Percentiles rank a stretch among this genome's conserved stretches.
Evolutionary conservation across 139 green algal species (phyloP).

Genomic region (Closterium sp.): DNA sequence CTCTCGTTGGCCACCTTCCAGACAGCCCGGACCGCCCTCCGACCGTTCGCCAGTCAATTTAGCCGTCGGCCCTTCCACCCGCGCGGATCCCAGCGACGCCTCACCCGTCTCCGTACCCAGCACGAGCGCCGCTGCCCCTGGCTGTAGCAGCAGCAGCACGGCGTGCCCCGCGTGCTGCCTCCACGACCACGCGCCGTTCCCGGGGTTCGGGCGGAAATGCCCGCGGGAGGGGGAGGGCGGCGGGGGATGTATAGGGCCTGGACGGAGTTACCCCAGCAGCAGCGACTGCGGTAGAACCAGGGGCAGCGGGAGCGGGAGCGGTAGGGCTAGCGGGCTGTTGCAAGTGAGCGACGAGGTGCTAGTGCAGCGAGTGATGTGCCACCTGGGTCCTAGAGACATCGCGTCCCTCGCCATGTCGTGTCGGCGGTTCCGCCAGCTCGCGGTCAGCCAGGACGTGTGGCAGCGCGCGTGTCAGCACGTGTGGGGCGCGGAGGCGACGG

Average conservation of each 20-base stretch:
- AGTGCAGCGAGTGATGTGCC: constrained; percentile 15
- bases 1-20: background rate
- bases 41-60: background rate
- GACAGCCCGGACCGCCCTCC: background rate
- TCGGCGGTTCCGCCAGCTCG: constrained; percentile 19
- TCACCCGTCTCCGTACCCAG: background rate
- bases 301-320: background rate
- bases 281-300: background rate
- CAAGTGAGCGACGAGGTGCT: constrained; percentile 31
- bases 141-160: background rate
- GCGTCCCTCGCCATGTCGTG: constrained; percentile 29
- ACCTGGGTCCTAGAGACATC: constrained; percentile 18
- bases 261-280: background rate
- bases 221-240: background rate
- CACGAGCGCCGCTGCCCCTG: background rate
- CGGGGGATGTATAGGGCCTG: background rate
- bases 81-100: background rate
- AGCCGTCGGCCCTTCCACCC: background rate
- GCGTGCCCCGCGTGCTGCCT: background rate
- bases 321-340: background rate
- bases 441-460: constrained; percentile 33
- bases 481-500: constrained; percentile 27
- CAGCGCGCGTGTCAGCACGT: constrained; percentile 6
- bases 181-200: background rate
- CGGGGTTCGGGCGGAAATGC: background rate